Base-by-base conservation (phyloP, 768 basidiomycete genomes). In the Suillus tomentosus region DNA sequence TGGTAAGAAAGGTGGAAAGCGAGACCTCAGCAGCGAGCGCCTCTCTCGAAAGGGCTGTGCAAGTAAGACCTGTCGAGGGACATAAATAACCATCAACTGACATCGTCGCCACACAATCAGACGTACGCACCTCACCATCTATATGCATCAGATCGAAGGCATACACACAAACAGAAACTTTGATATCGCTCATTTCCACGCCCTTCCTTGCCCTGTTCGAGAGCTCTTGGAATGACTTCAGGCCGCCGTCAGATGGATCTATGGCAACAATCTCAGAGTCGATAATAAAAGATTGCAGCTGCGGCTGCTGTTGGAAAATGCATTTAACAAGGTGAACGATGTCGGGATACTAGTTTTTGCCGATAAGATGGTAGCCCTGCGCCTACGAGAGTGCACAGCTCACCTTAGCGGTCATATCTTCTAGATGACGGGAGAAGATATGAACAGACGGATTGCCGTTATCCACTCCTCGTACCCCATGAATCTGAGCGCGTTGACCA, bases 351-450 rank as follows among this genome's bases (percentile, higher is more conserved):
- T 93, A 67, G 24, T 47, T 64, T 60, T 61, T 60, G 66, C 58
- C 48, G 60, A 68, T 61, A 27, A 43, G 62, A 62, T 73, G 24
- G 67, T 66, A 37, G 43, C n/a, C 40, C 22, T 34, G 27, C 43
- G 40, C 40, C 53, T 55, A 50, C 61, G 17, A 54, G 40, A 31
- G 64, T 42, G 48, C 27, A 54, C 45, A 58, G 57, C 71, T 66
- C 72, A 86, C 91, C 81, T 96, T 95, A 65, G 87, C 85, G 1
- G 93, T 95, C 95, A 95, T 95, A 70, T 95, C 88, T 77, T 96
- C 94, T 39, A 96, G 79, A 79, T 95, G 93, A 62, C 94, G 87
- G 64, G 91, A 93, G 78, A 96, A 96, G 57, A 96, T 80, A 60
- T 86, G 84, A 48, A 93, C 82, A 11, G 67, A 70, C 37, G 71